Conservation (phyloP, 192 early-diverging fungal genomes). For the Podochytrium sp. region DNA sequence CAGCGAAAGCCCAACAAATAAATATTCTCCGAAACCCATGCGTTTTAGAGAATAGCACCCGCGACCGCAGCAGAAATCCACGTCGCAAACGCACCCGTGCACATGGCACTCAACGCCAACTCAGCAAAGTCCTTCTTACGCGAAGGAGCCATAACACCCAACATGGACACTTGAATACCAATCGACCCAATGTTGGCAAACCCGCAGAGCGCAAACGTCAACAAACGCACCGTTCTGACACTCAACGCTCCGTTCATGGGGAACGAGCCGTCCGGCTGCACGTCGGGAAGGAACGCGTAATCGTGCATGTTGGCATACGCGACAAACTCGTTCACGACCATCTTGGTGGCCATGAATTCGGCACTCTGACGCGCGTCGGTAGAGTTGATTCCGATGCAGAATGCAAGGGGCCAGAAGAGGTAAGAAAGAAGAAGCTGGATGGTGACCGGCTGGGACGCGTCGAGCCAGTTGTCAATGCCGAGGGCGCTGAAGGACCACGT, state of each 20-base stretch:
- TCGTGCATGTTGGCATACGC: slow-evolving; percentile 58
- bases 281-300: not conserved
- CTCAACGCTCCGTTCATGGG: slow-evolving; percentile 17
- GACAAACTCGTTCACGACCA: slow-evolving; percentile 89
- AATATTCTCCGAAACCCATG: not conserved
- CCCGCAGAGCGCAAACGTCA: slow-evolving; percentile 80
- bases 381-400: slow-evolving; percentile 69
- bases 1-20: not conserved
- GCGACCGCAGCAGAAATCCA: slow-evolving; percentile 82
- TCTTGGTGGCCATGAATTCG: slow-evolving; percentile 73
- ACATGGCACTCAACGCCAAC: slow-evolving; percentile 77
- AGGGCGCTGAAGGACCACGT: slow-evolving; percentile 65
- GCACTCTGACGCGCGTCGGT: slow-evolving; percentile 61
- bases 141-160: slow-evolving; percentile 76
- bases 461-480: slow-evolving; percentile 60
- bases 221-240: slow-evolving; percentile 39
- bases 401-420: slow-evolving; percentile 74
- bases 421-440: slow-evolving; percentile 76
- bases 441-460: slow-evolving; percentile 58
- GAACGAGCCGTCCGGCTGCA: slow-evolving; percentile 10
- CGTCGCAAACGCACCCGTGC: slow-evolving; percentile 79
- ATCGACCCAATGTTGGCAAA: slow-evolving; percentile 86
- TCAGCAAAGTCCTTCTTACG: slow-evolving; percentile 71
- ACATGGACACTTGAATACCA: slow-evolving; percentile 78
- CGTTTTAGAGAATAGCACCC: slow-evolving; percentile 56